Conservation (phyloP, 75 land plant genomes). For the Cryptomeria japonica region DNA sequence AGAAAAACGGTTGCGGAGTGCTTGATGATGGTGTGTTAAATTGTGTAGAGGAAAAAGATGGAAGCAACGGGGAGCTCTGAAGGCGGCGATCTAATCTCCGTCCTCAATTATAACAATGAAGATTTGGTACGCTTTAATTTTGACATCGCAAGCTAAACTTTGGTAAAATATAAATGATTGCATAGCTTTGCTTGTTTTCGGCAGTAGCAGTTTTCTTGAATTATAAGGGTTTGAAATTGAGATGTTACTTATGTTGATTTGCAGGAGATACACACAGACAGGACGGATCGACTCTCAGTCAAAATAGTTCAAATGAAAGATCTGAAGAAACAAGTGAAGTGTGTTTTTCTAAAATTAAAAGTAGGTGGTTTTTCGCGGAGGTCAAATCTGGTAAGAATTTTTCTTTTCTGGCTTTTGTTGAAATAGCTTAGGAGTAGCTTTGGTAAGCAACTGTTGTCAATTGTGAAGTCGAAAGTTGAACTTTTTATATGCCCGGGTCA, state of each 20-base stretch:
- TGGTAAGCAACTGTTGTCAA: too few relatives aligned
- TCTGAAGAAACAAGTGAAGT: conserved; percentile 24
- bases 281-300: conserved; percentile 37
- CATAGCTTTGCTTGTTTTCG: neutral
- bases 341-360: conserved; percentile 25
- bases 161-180: neutral
- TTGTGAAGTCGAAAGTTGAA: too few relatives aligned
- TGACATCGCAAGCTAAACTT: neutral
- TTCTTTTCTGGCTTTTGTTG: neutral
- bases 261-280: conserved; percentile 32
- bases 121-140: neutral
- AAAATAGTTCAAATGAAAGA: conserved; percentile 27
- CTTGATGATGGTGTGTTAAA: too few relatives aligned
- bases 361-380: conserved; percentile 24
- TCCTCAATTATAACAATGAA: neutral
- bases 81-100: neutral
- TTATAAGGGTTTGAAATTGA: too few relatives aligned
- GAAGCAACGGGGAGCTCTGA: neutral
- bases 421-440: too few relatives aligned
- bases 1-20: too few relatives aligned
- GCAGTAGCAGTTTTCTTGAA: neutral
- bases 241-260: neutral
- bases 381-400: conserved; percentile 17
- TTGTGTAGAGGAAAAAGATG: neutral
- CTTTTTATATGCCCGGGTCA: too few relatives aligned